A percentile compares a stretch with the other conserved stretches of the same genome.
Conservation (phyloP, 345 rosid species). For the Iberis pinnata region DNA sequence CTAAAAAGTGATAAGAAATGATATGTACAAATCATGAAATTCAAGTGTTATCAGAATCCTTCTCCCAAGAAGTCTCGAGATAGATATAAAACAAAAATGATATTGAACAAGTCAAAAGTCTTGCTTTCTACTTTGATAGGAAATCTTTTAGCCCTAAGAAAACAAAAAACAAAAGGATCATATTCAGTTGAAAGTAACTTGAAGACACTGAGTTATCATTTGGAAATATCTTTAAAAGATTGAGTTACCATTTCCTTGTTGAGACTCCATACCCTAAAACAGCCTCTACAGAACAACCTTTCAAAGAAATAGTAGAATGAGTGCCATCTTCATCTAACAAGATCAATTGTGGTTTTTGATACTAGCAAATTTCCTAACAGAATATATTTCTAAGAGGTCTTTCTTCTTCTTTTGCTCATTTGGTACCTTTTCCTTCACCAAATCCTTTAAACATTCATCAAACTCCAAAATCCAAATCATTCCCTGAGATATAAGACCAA, state of each 20-base stretch:
- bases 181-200: too few species aligned
- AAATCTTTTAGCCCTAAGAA: conserved; percentile 74
- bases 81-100: conserved; percentile 56
- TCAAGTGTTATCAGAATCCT: too few species aligned
- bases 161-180: too few species aligned
- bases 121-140: conserved; percentile 79
- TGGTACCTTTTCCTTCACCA: conserved; percentile 37
- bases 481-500: conserved; percentile 48
- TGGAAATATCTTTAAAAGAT: too few species aligned
- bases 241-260: conserved; percentile 73
- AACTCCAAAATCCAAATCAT: conserved; percentile 72
- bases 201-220: too few species aligned
- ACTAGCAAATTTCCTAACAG: conserved; percentile 46
- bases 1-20: too few species aligned
- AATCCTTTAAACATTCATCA: conserved; percentile 45
- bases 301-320: conserved; percentile 35
- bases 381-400: conserved; percentile 55
- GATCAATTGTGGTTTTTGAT: conserved; percentile 47
- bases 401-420: conserved; percentile 60
- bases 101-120: conserved; percentile 52
- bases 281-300: conserved; percentile 61
- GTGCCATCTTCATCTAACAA: conserved; percentile 51
- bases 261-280: conserved; percentile 65
- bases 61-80: conserved; percentile 95
- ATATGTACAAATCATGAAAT: too few species aligned